Percentiles rank a stretch among this genome's conserved stretches.
These are phyloP conservation scores for Rhodamnia rubescens DNA, from an alignment of 345 rosid species.

Conservation along the genomic window DNA sequence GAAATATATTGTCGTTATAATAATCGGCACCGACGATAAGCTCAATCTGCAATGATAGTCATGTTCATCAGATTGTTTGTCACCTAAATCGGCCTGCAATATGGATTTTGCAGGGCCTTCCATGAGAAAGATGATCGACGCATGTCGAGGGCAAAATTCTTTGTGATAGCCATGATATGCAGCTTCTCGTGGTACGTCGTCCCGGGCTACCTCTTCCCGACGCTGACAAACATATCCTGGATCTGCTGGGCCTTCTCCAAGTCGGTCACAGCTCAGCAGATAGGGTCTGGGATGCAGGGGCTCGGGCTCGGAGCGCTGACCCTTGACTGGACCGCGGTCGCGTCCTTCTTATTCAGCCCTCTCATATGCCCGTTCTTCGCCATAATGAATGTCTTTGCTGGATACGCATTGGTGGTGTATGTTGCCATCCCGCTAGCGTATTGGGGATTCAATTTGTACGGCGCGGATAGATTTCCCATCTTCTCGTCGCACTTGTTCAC, in stretches of 20 bases:
- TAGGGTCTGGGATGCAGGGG: slow-evolving; percentile 8
- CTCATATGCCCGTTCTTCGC: slow-evolving; percentile 7
- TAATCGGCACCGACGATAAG: not conserved
- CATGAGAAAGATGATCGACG: slow-evolving; percentile 10
- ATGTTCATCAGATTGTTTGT: not conserved
- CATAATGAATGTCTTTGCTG: slow-evolving; percentile 1
- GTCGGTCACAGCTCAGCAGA: slow-evolving; percentile 9
- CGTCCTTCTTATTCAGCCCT: slow-evolving; percentile 9
- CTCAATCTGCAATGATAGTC: not conserved
- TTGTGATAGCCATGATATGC: slow-evolving; percentile 1
- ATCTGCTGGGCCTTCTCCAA: slow-evolving; percentile 8
- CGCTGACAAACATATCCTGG: slow-evolving; percentile 6
- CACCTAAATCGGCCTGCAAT: not conserved
- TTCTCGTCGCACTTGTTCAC: slow-evolving; percentile 9
- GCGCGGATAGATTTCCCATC: slow-evolving; percentile 1
- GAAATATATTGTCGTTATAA: not conserved
- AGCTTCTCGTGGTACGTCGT: slow-evolving; percentile 5
- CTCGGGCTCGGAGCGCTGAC: slow-evolving; percentile 9
- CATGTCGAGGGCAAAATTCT: slow-evolving; percentile 7
- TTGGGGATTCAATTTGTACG: slow-evolving; percentile 2
- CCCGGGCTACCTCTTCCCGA: slow-evolving; percentile 9
- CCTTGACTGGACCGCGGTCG: slow-evolving; percentile 2
- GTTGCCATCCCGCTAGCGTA: slow-evolving; percentile 1
- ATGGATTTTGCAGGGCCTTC: slow-evolving; percentile 3
- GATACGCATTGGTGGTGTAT: not conserved